phyloP scores from a whole-genome alignment of 2,329 filamentous ascomycete genomes.

The Venturia aucupariae region DNA sequence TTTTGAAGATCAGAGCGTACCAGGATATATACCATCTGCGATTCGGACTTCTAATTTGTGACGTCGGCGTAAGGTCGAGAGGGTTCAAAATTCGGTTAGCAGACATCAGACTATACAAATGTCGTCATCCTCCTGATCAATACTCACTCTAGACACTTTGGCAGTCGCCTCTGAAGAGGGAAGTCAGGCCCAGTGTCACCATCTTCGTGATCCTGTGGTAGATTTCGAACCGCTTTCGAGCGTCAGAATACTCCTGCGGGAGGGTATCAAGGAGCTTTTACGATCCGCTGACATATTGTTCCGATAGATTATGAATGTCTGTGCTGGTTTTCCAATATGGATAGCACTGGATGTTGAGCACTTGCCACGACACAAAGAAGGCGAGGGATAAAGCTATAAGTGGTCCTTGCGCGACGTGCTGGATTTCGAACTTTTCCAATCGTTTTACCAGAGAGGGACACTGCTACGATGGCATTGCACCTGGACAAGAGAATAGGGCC shows the following conservation, averaged over 20 bases:
- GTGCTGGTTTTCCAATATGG: conserved; percentile 50
- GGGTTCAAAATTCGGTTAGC: too few species aligned
- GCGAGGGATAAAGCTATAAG: conserved; percentile 47
- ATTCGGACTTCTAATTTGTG: too few species aligned
- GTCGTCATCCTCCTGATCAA: background rate
- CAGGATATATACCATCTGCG: too few species aligned
- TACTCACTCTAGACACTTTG: background rate
- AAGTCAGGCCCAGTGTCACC: conserved; percentile 49
- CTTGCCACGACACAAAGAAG: conserved; percentile 52
- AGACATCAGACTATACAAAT: background rate
- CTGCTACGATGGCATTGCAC: conserved; percentile 50
- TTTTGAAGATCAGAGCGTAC: too few species aligned
- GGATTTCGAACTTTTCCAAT: conserved; percentile 42
- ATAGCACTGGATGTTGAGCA: conserved; percentile 50
- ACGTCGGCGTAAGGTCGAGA: too few species aligned
- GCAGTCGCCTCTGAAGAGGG: conserved; percentile 49
- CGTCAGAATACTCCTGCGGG: conserved; percentile 51
- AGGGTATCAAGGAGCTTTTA: conserved; percentile 30
- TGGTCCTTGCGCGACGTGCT: conserved; percentile 38
- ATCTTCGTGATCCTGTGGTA: conserved; percentile 49
- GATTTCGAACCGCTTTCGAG: conserved; percentile 49
- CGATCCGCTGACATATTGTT: conserved; percentile 50
- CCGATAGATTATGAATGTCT: conserved; percentile 45
- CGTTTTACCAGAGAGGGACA: conserved; percentile 46
- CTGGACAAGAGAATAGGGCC: conserved; percentile 51